Conservation (phyloP, 768 basidiomycete genomes). For the Vishniacozyma victoriae region DNA sequence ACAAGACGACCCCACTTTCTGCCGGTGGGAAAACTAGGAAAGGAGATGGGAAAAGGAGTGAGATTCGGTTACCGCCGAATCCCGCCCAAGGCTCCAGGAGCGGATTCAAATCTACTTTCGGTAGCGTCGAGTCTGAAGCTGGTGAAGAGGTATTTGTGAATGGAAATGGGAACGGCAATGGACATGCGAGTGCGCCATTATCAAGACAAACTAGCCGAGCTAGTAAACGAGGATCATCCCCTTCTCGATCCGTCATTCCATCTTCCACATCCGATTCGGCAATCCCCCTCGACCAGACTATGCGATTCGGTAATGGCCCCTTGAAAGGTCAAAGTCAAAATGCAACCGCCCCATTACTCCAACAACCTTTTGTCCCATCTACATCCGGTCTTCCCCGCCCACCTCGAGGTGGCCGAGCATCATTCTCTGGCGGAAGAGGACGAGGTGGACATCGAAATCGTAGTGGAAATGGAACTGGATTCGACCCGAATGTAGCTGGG, state of each 20-base stretch:
- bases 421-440: conserved; percentile 16
- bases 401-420: conserved; percentile 16
- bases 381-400: conserved; percentile 13
- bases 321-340: conserved; percentile 10
- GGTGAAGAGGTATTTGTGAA: not conserved
- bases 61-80: conserved; percentile 15
- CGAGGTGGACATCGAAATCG: conserved; percentile 21
- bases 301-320: conserved; percentile 5
- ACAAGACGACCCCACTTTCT: not conserved
- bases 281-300: no score
- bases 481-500: no score
- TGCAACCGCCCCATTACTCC: conserved; percentile 30
- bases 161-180: not conserved
- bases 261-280: not conserved
- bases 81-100: conserved; percentile 1
- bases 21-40: conserved; percentile 14
- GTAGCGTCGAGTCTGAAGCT: conserved; percentile 3
- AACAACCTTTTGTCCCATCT: conserved; percentile 17
- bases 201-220: conserved; percentile 17
- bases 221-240: conserved; percentile 8
- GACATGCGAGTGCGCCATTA: not conserved
- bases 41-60: conserved; percentile 1
- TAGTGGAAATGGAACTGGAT: conserved; percentile 1
- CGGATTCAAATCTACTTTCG: conserved; percentile 24
- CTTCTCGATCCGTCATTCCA: not conserved